A percentile compares a stretch with the other conserved stretches of the same genome.
Evolutionary conservation across 2,329 filamentous ascomycete genomes (phyloP).

Genomic region (Colletotrichum filicis): DNA sequence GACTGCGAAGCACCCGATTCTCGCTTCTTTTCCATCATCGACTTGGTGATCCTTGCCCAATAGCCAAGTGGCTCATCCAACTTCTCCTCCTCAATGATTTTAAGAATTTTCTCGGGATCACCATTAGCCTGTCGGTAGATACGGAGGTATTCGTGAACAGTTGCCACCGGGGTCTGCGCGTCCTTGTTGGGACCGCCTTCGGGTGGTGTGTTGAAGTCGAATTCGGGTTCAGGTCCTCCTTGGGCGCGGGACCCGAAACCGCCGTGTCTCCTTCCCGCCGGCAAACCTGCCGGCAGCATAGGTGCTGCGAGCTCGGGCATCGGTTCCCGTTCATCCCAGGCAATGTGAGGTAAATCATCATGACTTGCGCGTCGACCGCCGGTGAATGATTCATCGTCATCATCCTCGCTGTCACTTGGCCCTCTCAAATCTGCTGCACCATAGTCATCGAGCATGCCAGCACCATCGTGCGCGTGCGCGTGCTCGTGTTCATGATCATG

Average conservation of each 20-base stretch:
- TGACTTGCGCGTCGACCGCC: not conserved
- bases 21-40: slow-evolving; percentile 36
- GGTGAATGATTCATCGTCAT: slow-evolving; percentile 14
- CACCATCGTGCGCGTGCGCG: not conserved
- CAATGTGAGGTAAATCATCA: slow-evolving; percentile 6
- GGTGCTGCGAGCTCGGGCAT: not conserved
- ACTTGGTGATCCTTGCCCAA: slow-evolving; percentile 64
- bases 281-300: not conserved
- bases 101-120: slow-evolving; percentile 67
- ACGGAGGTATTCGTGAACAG: slow-evolving; percentile 58
- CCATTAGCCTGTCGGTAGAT: slow-evolving; percentile 71
- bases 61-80: slow-evolving; percentile 68
- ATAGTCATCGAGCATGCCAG: not conserved
- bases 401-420: slow-evolving; percentile 20
- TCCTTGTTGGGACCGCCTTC: slow-evolving; percentile 2
- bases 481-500: slow-evolving; percentile 33
- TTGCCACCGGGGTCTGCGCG: slow-evolving; percentile 34
- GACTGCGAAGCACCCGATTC: slow-evolving; percentile 13
- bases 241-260: slow-evolving; percentile 3
- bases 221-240: slow-evolving; percentile 2
- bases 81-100: slow-evolving; percentile 70
- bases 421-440: slow-evolving; percentile 4
- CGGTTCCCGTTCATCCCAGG: slow-evolving; percentile 22
- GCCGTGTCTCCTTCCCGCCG: not conserved
- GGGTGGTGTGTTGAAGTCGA: slow-evolving; percentile 23